These are phyloP conservation scores for Backusella tarrabulga DNA, from an alignment of 192 early-diverging fungal genomes.

Conservation along the genomic window DNA sequence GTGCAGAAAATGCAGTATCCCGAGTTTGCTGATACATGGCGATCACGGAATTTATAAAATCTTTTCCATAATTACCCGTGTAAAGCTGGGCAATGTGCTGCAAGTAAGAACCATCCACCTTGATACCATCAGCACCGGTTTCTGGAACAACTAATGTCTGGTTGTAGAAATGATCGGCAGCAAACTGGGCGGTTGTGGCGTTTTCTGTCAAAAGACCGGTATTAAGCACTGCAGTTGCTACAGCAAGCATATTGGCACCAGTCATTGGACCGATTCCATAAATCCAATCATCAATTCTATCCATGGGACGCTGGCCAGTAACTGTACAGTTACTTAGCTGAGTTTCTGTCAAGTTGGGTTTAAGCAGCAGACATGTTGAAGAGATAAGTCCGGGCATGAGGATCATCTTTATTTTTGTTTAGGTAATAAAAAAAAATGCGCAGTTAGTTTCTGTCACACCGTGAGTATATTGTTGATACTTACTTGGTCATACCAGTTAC, in stretches of 20 bases:
- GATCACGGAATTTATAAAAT: conserved; percentile 15
- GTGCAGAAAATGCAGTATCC: conserved; percentile 15
- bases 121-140: conserved; percentile 18
- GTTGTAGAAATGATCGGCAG: conserved; percentile 15
- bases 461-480: conserved; percentile 1
- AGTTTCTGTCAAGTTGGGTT: conserved; percentile 1
- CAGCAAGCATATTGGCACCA: conserved; percentile 26
- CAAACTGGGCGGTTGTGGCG: neutral
- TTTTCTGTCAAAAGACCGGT: conserved; percentile 25
- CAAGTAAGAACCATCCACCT: conserved; percentile 27
- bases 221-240: conserved; percentile 6
- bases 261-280: conserved; percentile 21
- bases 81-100: conserved; percentile 25
- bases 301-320: neutral
- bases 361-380: conserved; percentile 19
- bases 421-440: neutral
- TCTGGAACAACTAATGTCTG: conserved; percentile 4
- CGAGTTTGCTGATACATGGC: conserved; percentile 7
- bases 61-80: conserved; percentile 30
- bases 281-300: conserved; percentile 14
- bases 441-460: neutral
- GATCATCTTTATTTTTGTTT: conserved; percentile 17
- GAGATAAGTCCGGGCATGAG: conserved; percentile 10
- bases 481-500: conserved; percentile 34
- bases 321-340: conserved; percentile 9